Evolutionary conservation across 2,329 filamentous ascomycete genomes (phyloP).

Genomic region (Fusarium camptoceras): DNA sequence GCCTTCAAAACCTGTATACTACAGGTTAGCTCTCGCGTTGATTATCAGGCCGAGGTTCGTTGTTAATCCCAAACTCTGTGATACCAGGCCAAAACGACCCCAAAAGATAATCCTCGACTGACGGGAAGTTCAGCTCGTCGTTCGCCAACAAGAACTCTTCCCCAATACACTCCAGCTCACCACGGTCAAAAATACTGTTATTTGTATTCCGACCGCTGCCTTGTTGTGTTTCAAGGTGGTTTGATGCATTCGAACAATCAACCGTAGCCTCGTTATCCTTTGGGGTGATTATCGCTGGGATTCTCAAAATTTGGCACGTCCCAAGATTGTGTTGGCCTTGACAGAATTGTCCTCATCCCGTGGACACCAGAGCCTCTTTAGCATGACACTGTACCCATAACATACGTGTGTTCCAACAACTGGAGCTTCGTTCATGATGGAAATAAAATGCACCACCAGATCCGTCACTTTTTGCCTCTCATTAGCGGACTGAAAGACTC

Average conservation of each 20-base stretch:
- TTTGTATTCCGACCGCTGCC: not conserved
- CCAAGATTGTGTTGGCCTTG: too few species aligned
- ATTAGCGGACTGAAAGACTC: not conserved
- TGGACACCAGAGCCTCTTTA: not conserved
- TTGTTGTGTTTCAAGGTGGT: not conserved
- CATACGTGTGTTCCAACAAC: not conserved
- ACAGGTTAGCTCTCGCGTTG: not conserved
- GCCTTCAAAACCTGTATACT: not conserved
- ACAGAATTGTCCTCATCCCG: too few species aligned
- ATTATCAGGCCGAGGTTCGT: not conserved
- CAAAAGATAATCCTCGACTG: not conserved
- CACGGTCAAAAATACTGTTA: not conserved
- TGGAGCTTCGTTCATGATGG: not conserved
- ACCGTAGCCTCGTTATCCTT: too few species aligned
- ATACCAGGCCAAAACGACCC: not conserved
- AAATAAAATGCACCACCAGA: not conserved
- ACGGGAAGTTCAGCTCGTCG: not conserved
- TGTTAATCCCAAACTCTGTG: not conserved
- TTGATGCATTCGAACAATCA: not conserved
- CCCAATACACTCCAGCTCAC: not conserved
- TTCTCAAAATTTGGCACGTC: too few species aligned
- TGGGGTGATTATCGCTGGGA: too few species aligned
- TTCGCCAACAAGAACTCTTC: not conserved
- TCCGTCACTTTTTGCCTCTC: not conserved
- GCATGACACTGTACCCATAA: not conserved